Percentiles rank a stretch among this genome's conserved stretches.
Evolutionary conservation across 345 rosid genomes (phyloP).

Genomic region (Chamaenerion angustifolium): DNA sequence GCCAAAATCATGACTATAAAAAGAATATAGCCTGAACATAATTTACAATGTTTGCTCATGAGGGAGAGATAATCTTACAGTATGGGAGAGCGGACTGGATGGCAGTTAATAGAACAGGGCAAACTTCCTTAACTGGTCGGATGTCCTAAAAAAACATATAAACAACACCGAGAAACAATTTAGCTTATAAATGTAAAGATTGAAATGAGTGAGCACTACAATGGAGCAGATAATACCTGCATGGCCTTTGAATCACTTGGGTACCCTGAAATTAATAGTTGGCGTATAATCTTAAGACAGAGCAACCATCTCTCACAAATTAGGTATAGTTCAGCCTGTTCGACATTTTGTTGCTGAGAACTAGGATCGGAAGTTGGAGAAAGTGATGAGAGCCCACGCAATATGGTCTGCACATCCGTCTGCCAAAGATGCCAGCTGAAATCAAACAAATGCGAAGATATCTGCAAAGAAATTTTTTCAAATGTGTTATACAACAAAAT

Average conservation of each 20-base stretch:
- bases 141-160: constrained; percentile 43
- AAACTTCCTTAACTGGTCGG: constrained; percentile 78
- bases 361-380: constrained; percentile 38
- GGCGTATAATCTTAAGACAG: constrained; percentile 79
- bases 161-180: constrained; percentile 2
- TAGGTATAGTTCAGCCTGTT: constrained; percentile 72
- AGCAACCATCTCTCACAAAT: constrained; percentile 89
- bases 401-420: constrained; percentile 75
- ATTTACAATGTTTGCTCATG: too few relatives aligned
- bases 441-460: constrained; percentile 73
- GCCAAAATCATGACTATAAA: not conserved
- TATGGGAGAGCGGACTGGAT: constrained; percentile 73
- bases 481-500: not conserved
- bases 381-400: constrained; percentile 58
- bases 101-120: constrained; percentile 66
- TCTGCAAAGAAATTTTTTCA: constrained; percentile 36
- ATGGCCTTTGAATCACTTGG: constrained; percentile 72
- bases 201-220: not conserved
- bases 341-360: constrained; percentile 56
- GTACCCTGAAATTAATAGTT: constrained; percentile 72
- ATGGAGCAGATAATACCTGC: constrained; percentile 32
- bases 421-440: constrained; percentile 95
- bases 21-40: not conserved
- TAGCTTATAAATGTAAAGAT: not conserved
- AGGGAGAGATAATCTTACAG: constrained; percentile 37